These are phyloP conservation scores for Pseudophaeomoniella oleicola DNA, from an alignment of 2,329 filamentous ascomycete species.

Conservation along the genomic window DNA sequence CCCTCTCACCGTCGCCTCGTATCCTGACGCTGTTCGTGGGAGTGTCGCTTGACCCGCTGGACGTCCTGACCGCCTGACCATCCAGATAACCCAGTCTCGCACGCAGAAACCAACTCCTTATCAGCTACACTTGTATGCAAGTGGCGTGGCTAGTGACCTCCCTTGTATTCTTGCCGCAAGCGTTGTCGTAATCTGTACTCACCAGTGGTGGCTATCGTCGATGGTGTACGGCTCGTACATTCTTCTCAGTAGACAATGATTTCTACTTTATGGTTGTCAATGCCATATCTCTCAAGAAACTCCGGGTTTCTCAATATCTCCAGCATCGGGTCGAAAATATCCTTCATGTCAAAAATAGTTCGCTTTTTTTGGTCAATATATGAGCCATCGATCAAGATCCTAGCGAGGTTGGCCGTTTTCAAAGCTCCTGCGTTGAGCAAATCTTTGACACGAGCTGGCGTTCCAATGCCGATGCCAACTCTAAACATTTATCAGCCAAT, in stretches of 20 bases:
- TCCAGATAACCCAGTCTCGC: no score
- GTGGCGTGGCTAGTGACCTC: no score
- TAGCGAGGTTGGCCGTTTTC: slow-evolving; percentile 54
- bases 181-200: no score
- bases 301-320: slow-evolving; percentile 57
- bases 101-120: no score
- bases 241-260: slow-evolving; percentile 34
- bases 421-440: slow-evolving; percentile 72
- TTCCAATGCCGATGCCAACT: slow-evolving; percentile 80
- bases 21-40: no score
- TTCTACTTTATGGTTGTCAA: slow-evolving; percentile 37
- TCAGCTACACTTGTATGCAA: no score
- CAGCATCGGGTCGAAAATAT: slow-evolving; percentile 69
- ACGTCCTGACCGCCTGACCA: no score
- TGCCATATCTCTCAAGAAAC: slow-evolving; percentile 37
- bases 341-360: slow-evolving; percentile 88
- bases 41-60: no score
- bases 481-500: slow-evolving; percentile 21
- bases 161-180: no score
- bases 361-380: slow-evolving; percentile 92
- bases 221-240: no score
- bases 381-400: slow-evolving; percentile 78
- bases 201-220: no score
- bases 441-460: slow-evolving; percentile 67
- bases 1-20: no score